Base-by-base conservation (phyloP, 768 basidiomycete species). In the Suillus subalutaceus region DNA sequence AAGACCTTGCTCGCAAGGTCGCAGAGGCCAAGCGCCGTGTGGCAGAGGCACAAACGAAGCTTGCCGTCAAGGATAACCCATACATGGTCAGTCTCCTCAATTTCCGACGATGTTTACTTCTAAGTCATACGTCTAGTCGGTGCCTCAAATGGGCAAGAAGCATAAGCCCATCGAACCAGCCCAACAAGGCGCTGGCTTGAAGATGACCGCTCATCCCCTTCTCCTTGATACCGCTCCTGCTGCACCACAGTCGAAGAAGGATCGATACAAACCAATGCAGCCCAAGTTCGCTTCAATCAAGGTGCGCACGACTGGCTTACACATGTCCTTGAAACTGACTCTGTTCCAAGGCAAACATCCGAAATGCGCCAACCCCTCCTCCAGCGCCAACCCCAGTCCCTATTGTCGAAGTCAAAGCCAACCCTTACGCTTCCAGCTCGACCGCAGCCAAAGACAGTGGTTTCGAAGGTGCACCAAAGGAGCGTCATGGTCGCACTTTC, bases 241-340 rank as follows among this genome's bases (percentile, higher is more conserved):
- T 3, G 79, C 84, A 4, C 85, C 84, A 3, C 89, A 90, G 77
- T 90, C 89, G 35, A 93, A 92, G 79, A 94, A 96, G 77, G 94
- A 97, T 77, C 81, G 92, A 67, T 97, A 97, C 79, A 97, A 96
- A 75, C 95, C 97, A 20, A 98, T 99, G 96, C 96, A 96, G 69
- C 97, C 97, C 60, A 99, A 99, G 78, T 99, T 99, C 77, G 93
- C 96, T 0, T 94, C 94, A 4, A 96, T 97, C 78, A 95, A 91
- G 82, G 93, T 90, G 23, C 58, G 81, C 70, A 40, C 4, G 55
- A 15, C 32, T 50, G 26, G 44, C 16, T 18, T 35, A 15, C n/a
- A 43, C 16, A 41, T n/a, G 16, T 64, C 48, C 32, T 52, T 26
- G 58, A 30, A 67, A 65, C 32, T 67, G 18, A 72, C 56, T 3